phyloP scores from a whole-genome alignment of 768 basidiomycete species.

The Phaffia australis region DNA sequence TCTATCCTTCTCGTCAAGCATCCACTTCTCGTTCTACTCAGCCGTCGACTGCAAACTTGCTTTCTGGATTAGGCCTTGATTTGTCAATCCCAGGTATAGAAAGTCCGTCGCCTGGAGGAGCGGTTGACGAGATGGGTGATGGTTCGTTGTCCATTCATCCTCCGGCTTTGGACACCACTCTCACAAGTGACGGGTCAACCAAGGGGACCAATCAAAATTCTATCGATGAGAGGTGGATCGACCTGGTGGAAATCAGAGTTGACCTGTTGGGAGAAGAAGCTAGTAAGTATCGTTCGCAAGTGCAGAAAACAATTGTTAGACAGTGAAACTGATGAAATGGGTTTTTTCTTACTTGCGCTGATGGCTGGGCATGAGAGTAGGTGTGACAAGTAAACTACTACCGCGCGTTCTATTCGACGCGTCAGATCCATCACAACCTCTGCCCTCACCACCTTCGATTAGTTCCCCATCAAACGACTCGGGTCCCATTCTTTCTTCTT shows the following conservation, averaged over 20 bases:
- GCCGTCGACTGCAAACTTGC: background rate
- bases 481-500: background rate
- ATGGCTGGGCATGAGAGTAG: too few species aligned
- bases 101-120: background rate
- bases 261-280: background rate
- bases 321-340: too few species aligned
- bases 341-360: too few species aligned
- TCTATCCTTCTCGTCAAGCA: background rate
- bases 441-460: background rate
- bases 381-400: background rate
- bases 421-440: background rate
- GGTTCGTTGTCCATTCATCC: too few species aligned
- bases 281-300: background rate
- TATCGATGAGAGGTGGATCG: conserved; percentile 3
- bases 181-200: too few species aligned
- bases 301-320: too few species aligned
- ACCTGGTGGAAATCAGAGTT: conserved; percentile 10
- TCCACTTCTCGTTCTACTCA: background rate
- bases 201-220: background rate
- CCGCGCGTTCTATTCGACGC: background rate
- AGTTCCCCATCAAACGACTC: too few species aligned
- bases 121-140: background rate
- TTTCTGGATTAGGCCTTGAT: conserved; percentile 5
- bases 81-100: background rate
- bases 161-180: background rate